Evolutionary conservation across 108 stramenopile species (phyloP), one percentile per base, ranked within the genome.

Genomic region (Cyclotella atomus): DNA sequence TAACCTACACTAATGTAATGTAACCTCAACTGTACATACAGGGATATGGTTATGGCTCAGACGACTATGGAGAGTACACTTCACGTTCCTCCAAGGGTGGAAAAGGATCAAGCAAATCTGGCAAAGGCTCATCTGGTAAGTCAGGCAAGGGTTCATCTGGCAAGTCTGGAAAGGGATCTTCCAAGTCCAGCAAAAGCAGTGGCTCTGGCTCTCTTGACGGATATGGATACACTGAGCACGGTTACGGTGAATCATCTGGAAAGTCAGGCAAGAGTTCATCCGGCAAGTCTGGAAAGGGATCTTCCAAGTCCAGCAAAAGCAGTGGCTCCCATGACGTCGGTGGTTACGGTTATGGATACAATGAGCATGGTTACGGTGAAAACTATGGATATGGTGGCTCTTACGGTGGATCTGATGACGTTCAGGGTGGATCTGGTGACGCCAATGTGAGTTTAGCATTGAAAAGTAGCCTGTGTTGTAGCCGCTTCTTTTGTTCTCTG

Each of bases 161-260:
- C 23, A 53, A 53, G 24, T 53, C 52, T 53, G 52, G 52, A 2
- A 53, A 53, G 52, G 52, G 52, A 23, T 53, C 52, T 19, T 53
- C 23, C 52, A 45, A 45, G 19, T 45, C 45, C 45, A 45, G 45
- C 45, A 45, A 45, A 19, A 19, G 45, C 45, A 19, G 45, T 1
- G 45, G 19, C 1, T 2, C 45, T 16, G 45, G 19, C n/a, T 19
- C 16, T 19, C 16, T n/a, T 19, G 16, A 2, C 5, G 45, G 45
- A 16, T 16, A 45, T 45, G 45, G 45, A 45, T 45, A 45, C 45
- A 1, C 45, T 16, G 52, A 24, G 23, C 52, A 53, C 5, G 52
- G 52, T 23, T 53, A 53, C 20, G 52, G 52, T 23, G 52, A 53
- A 3, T 23, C 19, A n/a, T 20, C 19, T 24, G 52, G 23, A 53